Base-by-base conservation (phyloP, 2,329 filamentous ascomycete genomes). In the Penicillium janthinellum region DNA sequence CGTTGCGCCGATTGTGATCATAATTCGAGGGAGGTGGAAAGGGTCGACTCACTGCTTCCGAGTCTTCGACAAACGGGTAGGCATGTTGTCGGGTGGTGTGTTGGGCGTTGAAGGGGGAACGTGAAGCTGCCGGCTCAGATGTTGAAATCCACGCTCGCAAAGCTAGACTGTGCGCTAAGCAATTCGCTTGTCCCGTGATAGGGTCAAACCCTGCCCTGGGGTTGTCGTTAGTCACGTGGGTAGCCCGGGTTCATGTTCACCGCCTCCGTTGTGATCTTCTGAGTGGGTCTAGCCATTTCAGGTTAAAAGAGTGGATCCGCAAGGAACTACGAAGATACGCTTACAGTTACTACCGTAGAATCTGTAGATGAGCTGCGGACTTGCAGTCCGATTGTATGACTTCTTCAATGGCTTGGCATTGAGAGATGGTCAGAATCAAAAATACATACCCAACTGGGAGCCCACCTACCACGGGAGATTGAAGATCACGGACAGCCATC, bases 21-120 rank as follows among this genome's bases (percentile, higher is more conserved):
- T 47, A 55, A 61, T 52, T 58, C 55, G 61, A 67, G 57, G 57
- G 56, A 54, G 59, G 60, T 63, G 65, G 62, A 63, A 66, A 61
- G 58, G 56, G 62, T 65, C 68, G 69, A 79, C 78, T 77, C 74
- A 79, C 78, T 75, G 73, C 71, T 81, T 81, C 73, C 79, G 75
- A 69, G 79, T 81, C 75, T 81, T 80, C 59, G 78, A 76, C 70
- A 81, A 75, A 76, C 79, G 78, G 74, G 79, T 81, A 78, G 79
- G 79, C 79, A 81, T 81, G 72, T 78, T 79, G 78, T 77, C 77
- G 76, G 71, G 67, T 72, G 68, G 71, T 69, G 68, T 75, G 70
- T 69, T 64, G 72, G 73, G 72, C 73, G 73, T 74, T 75, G 64
- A 68, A 69, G 64, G 65, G 70, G 70, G 67, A 68, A 68, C 69